Conservation (phyloP, 225 moss, liverwort and hornwort genomes). For the Climacium dendroides region DNA sequence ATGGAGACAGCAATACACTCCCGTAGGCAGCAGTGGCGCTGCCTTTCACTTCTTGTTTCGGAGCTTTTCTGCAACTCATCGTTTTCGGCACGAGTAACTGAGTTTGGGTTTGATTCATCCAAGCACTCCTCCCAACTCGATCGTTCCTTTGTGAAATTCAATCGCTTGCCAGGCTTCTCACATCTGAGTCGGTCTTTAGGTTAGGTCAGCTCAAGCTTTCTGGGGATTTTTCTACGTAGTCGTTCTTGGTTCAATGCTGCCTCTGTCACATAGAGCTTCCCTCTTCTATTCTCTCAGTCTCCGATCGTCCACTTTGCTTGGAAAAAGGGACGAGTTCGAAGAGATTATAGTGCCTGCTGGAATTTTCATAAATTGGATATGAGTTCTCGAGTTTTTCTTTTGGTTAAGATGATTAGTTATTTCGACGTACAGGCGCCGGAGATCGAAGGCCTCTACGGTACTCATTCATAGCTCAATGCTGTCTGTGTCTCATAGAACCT, state of each 20-base stretch:
- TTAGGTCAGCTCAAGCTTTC: not conserved
- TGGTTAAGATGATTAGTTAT: not conserved
- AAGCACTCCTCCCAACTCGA: not conserved
- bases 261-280: not conserved
- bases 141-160: not conserved
- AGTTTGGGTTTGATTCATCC: not conserved
- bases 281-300: not conserved
- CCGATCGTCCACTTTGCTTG: not conserved
- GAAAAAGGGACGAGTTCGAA: not conserved
- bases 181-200: not conserved
- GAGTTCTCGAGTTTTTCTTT: not conserved
- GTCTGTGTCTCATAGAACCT: not conserved
- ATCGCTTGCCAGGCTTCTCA: not conserved
- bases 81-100: not conserved
- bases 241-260: not conserved
- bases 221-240: not conserved
- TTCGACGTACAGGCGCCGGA: not conserved
- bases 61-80: not conserved
- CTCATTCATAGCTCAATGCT: not conserved
- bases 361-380: not conserved
- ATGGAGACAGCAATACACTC: not conserved
- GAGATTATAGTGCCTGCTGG: not conserved
- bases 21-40: not conserved
- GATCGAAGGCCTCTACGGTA: not conserved
- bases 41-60: not conserved